Percentiles rank a stretch among this genome's conserved stretches.
These are phyloP conservation scores for Histomonas meleagridis DNA, from an alignment of 208 protist species.

Conservation along the genomic window DNA sequence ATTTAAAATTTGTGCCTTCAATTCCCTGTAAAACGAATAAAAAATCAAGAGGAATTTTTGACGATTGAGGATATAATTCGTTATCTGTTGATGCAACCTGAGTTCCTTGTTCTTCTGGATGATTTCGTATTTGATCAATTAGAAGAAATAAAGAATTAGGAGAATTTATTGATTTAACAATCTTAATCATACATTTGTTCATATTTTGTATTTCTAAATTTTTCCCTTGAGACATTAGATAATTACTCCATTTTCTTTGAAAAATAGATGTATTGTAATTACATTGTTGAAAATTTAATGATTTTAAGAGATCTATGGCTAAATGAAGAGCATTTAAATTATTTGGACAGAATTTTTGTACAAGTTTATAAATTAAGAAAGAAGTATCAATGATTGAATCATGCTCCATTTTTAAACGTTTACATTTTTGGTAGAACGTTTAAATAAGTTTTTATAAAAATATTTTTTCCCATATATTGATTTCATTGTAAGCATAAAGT, in stretches of 20 bases:
- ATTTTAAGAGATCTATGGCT: neutral
- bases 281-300: neutral
- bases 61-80: neutral
- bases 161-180: neutral
- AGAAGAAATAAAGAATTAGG: neutral
- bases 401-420: no score
- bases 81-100: neutral
- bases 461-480: no score
- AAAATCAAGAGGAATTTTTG: neutral
- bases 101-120: neutral
- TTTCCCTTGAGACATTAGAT: neutral
- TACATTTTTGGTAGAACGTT: no score
- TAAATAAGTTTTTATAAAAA: no score
- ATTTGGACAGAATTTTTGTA: neutral
- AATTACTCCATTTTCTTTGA: neutral
- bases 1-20: neutral
- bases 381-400: constrained; percentile 9
- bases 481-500: no score
- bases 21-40: neutral
- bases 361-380: neutral
- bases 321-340: neutral
- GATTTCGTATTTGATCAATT: neutral
- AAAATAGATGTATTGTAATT: neutral
- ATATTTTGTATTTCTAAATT: neutral
- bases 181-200: neutral